Evolutionary conservation across 23 red algal genomes (phyloP).

Genomic region (Gracilaria domingensis): DNA sequence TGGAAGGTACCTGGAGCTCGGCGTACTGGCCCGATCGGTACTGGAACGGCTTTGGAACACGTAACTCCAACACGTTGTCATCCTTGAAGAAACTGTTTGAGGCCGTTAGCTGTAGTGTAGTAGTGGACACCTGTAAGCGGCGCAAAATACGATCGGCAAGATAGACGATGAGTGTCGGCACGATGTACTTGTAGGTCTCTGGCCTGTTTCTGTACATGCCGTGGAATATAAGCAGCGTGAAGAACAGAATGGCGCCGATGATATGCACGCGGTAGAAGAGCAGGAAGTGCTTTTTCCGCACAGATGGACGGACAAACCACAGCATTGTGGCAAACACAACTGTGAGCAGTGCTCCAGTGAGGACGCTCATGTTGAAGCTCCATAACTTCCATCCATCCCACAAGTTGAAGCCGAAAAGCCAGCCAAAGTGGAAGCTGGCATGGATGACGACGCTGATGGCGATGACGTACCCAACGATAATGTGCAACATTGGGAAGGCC

Average conservation of each 20-base stretch:
- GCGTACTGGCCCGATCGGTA: constrained; percentile 84
- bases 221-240: constrained; percentile 72
- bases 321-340: constrained; percentile 43
- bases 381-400: constrained; percentile 42
- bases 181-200: constrained; percentile 84
- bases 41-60: constrained; percentile 68
- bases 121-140: constrained; percentile 7
- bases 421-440: constrained; percentile 65
- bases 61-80: constrained; percentile 52
- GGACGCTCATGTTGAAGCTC: constrained; percentile 57
- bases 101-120: constrained; percentile 33
- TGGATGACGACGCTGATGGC: constrained; percentile 38
- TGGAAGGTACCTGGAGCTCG: constrained; percentile 72
- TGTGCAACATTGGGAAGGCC: constrained; percentile 68
- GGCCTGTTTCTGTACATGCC: constrained; percentile 64
- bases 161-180: constrained; percentile 63
- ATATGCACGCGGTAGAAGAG: constrained; percentile 74
- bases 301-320: constrained; percentile 1
- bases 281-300: constrained; percentile 50
- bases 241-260: constrained; percentile 72
- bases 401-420: constrained; percentile 26
- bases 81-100: constrained; percentile 27
- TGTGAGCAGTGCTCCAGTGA: constrained; percentile 42
- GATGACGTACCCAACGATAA: constrained; percentile 52
- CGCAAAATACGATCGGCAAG: constrained; percentile 53